phyloP scores from a whole-genome alignment of 2,329 filamentous ascomycete genomes.

The Drechslerella coelobrocha region DNA sequence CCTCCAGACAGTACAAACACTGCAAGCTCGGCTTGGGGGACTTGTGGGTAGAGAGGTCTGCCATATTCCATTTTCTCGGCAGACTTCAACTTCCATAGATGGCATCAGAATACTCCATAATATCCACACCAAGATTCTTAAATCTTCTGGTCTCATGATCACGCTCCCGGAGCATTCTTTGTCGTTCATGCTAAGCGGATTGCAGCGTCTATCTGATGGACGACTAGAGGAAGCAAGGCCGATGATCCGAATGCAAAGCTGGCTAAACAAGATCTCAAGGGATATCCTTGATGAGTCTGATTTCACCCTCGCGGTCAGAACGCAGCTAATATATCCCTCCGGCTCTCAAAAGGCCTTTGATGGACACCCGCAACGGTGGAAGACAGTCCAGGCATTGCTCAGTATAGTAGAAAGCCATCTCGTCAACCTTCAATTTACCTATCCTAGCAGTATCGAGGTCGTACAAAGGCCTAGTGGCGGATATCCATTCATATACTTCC shows the following conservation, averaged over 20 bases:
- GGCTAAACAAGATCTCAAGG: slow-evolving; percentile 62
- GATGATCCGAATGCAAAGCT: slow-evolving; percentile 64
- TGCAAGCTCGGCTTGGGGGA: slow-evolving; percentile 65
- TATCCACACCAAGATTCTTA: slow-evolving; percentile 60
- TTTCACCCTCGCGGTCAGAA: slow-evolving; percentile 64
- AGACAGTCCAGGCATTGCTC: slow-evolving; percentile 60
- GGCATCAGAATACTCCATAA: slow-evolving; percentile 56
- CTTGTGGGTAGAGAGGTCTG: slow-evolving; percentile 64
- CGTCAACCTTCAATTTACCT: slow-evolving; percentile 57
- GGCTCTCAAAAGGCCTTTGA: slow-evolving; percentile 63
- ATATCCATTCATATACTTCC: slow-evolving; percentile 67
- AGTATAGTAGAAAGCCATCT: slow-evolving; percentile 59
- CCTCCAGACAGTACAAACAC: slow-evolving; percentile 66
- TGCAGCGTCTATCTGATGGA: slow-evolving; percentile 65
- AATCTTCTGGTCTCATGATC: slow-evolving; percentile 65
- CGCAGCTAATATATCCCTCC: slow-evolving; percentile 67
- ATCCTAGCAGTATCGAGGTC: slow-evolving; percentile 63
- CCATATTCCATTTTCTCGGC: slow-evolving; percentile 68
- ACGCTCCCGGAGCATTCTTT: slow-evolving; percentile 70
- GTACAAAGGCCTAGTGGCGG: slow-evolving; percentile 58
- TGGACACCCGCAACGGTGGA: slow-evolving; percentile 65
- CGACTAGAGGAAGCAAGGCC: slow-evolving; percentile 58
- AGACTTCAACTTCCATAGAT: slow-evolving; percentile 57
- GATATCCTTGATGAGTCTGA: slow-evolving; percentile 73
- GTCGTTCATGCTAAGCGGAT: slow-evolving; percentile 69